phyloP scores from a whole-genome alignment of 2,329 filamentous ascomycete genomes.

The Tolypocladium ovalisporum region DNA sequence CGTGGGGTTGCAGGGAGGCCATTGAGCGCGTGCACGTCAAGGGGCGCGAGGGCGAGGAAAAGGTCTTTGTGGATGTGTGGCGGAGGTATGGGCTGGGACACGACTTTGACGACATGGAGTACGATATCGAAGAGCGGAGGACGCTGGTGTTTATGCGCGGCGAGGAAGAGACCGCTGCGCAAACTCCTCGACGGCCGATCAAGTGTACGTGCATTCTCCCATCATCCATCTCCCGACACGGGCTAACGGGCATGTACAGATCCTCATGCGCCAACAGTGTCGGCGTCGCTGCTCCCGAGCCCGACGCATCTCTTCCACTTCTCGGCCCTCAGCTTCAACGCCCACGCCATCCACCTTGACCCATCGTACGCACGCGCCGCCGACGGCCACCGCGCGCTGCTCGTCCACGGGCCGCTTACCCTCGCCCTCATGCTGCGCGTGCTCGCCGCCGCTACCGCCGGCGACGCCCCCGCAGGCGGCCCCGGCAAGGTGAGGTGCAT shows the following conservation, averaged over 20 bases:
- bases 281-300: conserved; percentile 52
- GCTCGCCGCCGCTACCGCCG: conserved; percentile 24
- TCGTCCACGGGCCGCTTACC: conserved; percentile 81
- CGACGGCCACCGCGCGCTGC: conserved; percentile 63
- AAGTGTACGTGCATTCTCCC: conserved; percentile 13
- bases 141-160: conserved; percentile 42
- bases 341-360: conserved; percentile 83
- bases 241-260: conserved; percentile 12
- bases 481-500: conserved; percentile 39
- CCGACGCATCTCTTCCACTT: conserved; percentile 74
- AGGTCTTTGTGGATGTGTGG: conserved; percentile 40
- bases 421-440: conserved; percentile 66
- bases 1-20: conserved; percentile 33
- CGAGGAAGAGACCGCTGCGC: conserved; percentile 7
- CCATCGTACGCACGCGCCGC: conserved; percentile 53
- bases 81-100: conserved; percentile 29
- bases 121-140: conserved; percentile 34
- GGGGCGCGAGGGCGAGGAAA: conserved; percentile 24
- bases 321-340: conserved; percentile 85
- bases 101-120: conserved; percentile 7
- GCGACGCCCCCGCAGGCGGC: neutral
- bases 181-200: conserved; percentile 9
- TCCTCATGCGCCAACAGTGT: conserved; percentile 22
- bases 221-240: neutral
- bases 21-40: conserved; percentile 27